Evolutionary conservation across 2,329 filamentous ascomycete species (phyloP).

Genomic region (Periconia sp.): DNA sequence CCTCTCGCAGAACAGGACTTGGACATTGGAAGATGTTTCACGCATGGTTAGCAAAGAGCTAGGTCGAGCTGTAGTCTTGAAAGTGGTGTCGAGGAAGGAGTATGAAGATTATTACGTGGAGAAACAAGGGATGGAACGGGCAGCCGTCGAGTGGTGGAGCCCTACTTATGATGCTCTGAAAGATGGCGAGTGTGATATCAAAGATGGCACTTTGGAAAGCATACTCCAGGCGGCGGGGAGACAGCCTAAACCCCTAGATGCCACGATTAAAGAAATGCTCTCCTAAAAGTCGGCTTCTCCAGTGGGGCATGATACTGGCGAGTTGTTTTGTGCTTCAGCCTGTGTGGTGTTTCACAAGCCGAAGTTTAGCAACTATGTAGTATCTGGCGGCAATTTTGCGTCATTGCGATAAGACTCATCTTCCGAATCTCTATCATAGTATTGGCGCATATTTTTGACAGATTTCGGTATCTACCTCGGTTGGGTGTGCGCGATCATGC

Average conservation of each 20-base stretch:
- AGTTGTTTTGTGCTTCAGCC: no score
- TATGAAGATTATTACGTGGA: conserved; percentile 46
- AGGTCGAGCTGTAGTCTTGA: conserved; percentile 36
- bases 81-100: conserved; percentile 42
- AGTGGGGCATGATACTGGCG: no score
- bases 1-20: conserved; percentile 34
- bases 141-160: conserved; percentile 50
- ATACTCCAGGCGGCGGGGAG: conserved; percentile 40
- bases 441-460: no score
- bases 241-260: conserved; percentile 41
- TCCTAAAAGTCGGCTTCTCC: background rate
- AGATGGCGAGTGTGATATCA: conserved; percentile 46
- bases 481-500: no score
- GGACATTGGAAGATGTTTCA: conserved; percentile 33
- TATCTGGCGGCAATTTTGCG: no score
- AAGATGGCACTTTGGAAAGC: conserved; percentile 44
- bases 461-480: no score
- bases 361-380: no score
- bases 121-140: conserved; percentile 38
- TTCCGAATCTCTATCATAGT: no score
- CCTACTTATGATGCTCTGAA: conserved; percentile 48
- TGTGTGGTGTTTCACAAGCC: no score
- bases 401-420: no score
- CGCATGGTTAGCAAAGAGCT: conserved; percentile 26
- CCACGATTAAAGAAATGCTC: conserved; percentile 47